Percentiles rank a stretch among this genome's conserved stretches.
Conservation (phyloP, 2,329 filamentous ascomycete species). For the Karstenula rhodostoma region DNA sequence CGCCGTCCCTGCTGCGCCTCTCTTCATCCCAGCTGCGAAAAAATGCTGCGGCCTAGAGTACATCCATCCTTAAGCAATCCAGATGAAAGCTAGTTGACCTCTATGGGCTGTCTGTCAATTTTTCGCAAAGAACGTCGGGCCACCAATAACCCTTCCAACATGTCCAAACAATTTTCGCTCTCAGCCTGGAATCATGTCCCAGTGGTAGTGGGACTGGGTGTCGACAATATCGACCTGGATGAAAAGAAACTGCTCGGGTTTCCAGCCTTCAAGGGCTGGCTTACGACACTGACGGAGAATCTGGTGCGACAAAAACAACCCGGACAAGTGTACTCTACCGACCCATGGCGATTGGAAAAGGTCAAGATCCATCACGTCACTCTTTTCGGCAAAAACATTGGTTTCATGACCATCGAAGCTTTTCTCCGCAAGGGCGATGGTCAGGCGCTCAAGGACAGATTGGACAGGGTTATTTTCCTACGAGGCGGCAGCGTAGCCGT, state of each 20-base stretch:
- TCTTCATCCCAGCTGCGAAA: background rate
- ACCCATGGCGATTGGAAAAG: no score
- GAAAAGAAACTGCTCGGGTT: background rate
- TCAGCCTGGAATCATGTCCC: background rate
- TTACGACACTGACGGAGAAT: background rate
- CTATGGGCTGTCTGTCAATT: background rate
- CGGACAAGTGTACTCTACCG: no score
- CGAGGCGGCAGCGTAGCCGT: constrained; percentile 64
- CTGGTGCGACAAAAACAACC: no score
- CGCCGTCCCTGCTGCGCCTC: background rate
- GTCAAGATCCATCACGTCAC: no score
- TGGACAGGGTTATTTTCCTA: constrained; percentile 62
- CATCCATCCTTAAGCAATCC: background rate
- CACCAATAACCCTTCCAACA: background rate
- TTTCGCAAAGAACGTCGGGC: background rate
- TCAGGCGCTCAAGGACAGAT: constrained; percentile 48
- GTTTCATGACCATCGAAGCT: constrained; percentile 62
- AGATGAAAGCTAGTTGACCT: background rate
- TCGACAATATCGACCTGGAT: background rate
- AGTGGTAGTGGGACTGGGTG: background rate
- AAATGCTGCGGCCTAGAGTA: background rate
- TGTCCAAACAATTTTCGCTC: background rate
- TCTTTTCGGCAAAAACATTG: constrained; percentile 46
- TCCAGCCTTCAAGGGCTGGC: background rate
- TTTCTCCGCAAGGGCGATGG: constrained; percentile 55